phyloP scores from a whole-genome alignment of 2,329 filamentous ascomycete species.

The Aspergillus quadrilineatus region DNA sequence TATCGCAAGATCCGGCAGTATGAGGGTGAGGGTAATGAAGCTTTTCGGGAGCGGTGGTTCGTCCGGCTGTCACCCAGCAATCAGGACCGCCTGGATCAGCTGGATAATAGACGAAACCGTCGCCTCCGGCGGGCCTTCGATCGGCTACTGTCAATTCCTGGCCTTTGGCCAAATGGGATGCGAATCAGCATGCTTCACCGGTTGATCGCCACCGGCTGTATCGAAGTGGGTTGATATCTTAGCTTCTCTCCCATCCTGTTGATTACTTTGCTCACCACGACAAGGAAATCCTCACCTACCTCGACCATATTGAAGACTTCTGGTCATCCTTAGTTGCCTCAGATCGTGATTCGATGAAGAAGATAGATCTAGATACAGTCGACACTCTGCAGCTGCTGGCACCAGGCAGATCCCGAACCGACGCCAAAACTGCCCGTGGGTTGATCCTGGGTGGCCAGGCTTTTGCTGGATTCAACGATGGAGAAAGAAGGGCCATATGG shows the following conservation, averaged over 20 bases:
- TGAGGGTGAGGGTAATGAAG: neutral
- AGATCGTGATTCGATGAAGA: conserved; percentile 17
- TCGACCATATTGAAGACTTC: conserved; percentile 21
- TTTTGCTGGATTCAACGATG: conserved; percentile 19
- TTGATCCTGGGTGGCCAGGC: conserved; percentile 18
- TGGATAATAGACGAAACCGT: conserved; percentile 6
- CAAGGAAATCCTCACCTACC: conserved; percentile 25
- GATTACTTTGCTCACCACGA: neutral
- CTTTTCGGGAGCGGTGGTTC: conserved; percentile 6
- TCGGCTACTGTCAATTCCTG: conserved; percentile 14
- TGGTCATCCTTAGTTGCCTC: conserved; percentile 22
- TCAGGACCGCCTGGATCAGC: conserved; percentile 10
- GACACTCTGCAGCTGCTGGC: conserved; percentile 21
- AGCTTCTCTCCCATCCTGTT: neutral
- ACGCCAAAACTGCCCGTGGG: conserved; percentile 15
- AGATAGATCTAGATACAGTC: conserved; percentile 22
- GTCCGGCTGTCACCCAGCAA: conserved; percentile 14
- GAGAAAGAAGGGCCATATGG: conserved; percentile 12
- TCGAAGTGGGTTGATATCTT: neutral
- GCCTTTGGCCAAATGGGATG: neutral
- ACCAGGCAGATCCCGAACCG: conserved; percentile 13
- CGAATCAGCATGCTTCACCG: neutral
- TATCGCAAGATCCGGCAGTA: conserved; percentile 1
- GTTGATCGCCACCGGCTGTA: neutral
- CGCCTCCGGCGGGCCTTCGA: conserved; percentile 13